Evolutionary conservation across 306 rosid genomes (phyloP), one percentile per base, ranked within the genome.

Genomic region (Trifolium subterraneum): DNA sequence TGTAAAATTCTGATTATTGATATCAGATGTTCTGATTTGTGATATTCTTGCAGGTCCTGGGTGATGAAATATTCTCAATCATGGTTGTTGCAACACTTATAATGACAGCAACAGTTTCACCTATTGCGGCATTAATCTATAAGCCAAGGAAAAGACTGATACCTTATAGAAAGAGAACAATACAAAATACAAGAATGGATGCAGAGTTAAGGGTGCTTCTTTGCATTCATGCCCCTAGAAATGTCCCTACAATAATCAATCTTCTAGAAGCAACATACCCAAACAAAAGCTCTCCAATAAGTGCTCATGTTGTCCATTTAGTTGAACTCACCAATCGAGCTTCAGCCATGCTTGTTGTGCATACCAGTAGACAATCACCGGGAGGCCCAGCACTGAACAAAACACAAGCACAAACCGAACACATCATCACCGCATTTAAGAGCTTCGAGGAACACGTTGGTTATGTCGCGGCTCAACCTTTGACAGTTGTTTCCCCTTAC

Each of bases 291-390:
- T 93, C 98, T 22, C 98, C 97, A 16, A 68, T 93, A 16, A 84
- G 87, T 68, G 66, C 88, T 25, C 86, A 75, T 59, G 88, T 84
- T 8, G 87, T 93, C 63, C 98, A 93, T 74, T 56, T 90, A 12
- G 96, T 91, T 14, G 98, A 93, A 70, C 96, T 93, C 84, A 90
- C 97, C 0, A 89, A 93, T 1, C 86, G 98, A 15, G 90, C 96
- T 52, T 93, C 98, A 7, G 97, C 97, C 61, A 93, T 93, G 97
- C 92, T 93, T 75, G 72, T 81, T 15, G 97, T 85, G 76, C 96
- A 86, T 62, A 80, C 84, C 56, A 81, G 80, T 1, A 35, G 85
- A 12, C 84, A 88, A 81, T 80, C 90, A 0, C n/a, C n/a, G n/a
- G 89, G 89, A n/a, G 79, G 87, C 0, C 93, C 89, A 1, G 91